phyloP scores from a whole-genome alignment of 2,329 filamentous ascomycete genomes.

The Fusarium albosuccineum region DNA sequence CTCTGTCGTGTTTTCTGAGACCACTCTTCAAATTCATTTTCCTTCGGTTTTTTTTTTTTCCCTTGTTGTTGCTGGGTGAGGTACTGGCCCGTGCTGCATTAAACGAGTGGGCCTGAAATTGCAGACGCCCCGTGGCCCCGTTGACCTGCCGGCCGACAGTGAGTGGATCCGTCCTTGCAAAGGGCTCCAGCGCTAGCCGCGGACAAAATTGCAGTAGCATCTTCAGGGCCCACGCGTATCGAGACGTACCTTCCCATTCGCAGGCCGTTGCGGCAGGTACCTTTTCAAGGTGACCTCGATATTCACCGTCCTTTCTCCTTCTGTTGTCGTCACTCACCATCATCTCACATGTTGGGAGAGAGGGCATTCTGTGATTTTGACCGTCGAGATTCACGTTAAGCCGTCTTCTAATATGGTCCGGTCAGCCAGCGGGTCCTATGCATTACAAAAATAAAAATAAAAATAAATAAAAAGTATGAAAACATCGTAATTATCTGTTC shows the following conservation, averaged over 20 bases:
- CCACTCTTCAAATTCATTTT: slow-evolving; percentile 11
- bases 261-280: slow-evolving; percentile 18
- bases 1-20: slow-evolving; percentile 15
- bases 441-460: no score
- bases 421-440: no score
- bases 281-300: slow-evolving; percentile 2
- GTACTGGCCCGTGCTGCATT: slow-evolving; percentile 47
- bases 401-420: no score
- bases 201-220: slow-evolving; percentile 41
- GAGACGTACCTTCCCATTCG: slow-evolving; percentile 35
- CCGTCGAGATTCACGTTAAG: no score
- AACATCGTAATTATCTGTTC: background rate
- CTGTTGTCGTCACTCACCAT: slow-evolving; percentile 2
- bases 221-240: slow-evolving; percentile 36
- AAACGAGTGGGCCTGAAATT: slow-evolving; percentile 52
- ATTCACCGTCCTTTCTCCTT: slow-evolving; percentile 11
- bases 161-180: slow-evolving; percentile 26
- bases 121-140: slow-evolving; percentile 40
- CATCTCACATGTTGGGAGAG: slow-evolving; percentile 5
- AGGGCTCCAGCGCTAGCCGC: slow-evolving; percentile 40
- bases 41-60: slow-evolving; percentile 6
- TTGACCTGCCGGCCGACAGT: slow-evolving; percentile 40
- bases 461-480: background rate
- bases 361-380: background rate
- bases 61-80: slow-evolving; percentile 46